phyloP scores from a whole-genome alignment of 2,329 filamentous ascomycete genomes.

The Talaromyces islandicus region DNA sequence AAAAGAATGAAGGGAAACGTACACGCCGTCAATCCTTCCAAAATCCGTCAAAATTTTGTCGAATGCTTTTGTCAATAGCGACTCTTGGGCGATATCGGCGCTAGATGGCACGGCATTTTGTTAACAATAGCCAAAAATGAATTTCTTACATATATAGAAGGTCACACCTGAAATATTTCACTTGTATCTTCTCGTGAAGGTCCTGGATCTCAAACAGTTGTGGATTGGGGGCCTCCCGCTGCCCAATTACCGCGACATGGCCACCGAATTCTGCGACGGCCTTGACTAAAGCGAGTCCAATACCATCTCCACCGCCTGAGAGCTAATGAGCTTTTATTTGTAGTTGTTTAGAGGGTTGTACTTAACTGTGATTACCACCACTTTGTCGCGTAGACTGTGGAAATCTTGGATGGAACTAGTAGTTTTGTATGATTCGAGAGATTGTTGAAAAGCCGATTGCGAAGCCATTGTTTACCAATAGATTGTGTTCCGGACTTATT shows the following conservation, averaged over 20 bases:
- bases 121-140: neutral
- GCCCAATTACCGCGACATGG: neutral
- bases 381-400: neutral
- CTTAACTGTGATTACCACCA: neutral
- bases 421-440: neutral
- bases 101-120: neutral
- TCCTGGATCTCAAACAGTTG: neutral
- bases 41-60: constrained; percentile 25
- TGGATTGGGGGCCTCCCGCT: neutral
- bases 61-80: constrained; percentile 15
- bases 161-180: neutral
- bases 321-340: neutral
- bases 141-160: neutral
- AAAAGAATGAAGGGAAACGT: constrained; percentile 33
- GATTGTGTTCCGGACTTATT: neutral
- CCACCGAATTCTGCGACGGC: neutral
- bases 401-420: neutral
- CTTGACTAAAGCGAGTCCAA: neutral
- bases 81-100: neutral
- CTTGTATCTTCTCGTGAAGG: neutral
- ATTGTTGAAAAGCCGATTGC: neutral
- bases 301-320: neutral
- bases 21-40: constrained; percentile 31
- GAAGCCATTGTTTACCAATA: neutral
- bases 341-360: neutral